Evolutionary conservation across 768 basidiomycete genomes (phyloP), one percentile per base, ranked within the genome.

Genomic region (Candolleomyces eurysporus): DNA sequence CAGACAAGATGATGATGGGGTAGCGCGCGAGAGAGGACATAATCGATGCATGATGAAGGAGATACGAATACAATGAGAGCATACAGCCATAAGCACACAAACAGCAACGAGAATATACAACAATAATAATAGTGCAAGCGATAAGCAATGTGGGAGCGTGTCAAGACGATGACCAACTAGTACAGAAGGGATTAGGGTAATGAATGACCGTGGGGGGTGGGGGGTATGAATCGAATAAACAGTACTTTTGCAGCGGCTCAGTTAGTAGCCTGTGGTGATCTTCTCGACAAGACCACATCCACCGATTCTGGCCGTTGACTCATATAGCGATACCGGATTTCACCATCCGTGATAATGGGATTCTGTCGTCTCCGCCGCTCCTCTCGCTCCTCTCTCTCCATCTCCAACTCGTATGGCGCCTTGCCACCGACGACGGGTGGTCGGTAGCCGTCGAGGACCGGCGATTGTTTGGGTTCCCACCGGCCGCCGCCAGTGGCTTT

Each of bases 401-500:
- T 83, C 66, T 88, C 84, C 21, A 90, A 71, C 69, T 91, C 89
- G 61, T 80, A 91, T 4, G 77, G 80, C 0, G 89, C 83, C 67
- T 89, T 90, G 66, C 80, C 80, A 9, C 89, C 89, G 1, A 86
- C 87, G 46, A 86, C 71, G 40, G 85, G 83, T n/a, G 84, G 72
- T 13, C 87, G 82, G 63, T 81, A 77, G 55, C 81, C 82, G 67
- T 76, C 73, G 60, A 80, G 65, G 63, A 73, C 75, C 1, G 79
- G 75, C 10, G 73, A 72, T 32, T 79, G 81, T 67, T 86, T 88
- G 39, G 91, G 91, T 64, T 84, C 83, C 91, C 91, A 92, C 39
- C 91, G 84, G 16, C 91, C 91, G 14, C 90, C 90, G 50, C 91
- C 91, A 19, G 84, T 83, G 1, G 87, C 88, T 66, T 92, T 93